Base-by-base conservation (phyloP, 208 protist species). In the Leishmania gerbilli region DNA sequence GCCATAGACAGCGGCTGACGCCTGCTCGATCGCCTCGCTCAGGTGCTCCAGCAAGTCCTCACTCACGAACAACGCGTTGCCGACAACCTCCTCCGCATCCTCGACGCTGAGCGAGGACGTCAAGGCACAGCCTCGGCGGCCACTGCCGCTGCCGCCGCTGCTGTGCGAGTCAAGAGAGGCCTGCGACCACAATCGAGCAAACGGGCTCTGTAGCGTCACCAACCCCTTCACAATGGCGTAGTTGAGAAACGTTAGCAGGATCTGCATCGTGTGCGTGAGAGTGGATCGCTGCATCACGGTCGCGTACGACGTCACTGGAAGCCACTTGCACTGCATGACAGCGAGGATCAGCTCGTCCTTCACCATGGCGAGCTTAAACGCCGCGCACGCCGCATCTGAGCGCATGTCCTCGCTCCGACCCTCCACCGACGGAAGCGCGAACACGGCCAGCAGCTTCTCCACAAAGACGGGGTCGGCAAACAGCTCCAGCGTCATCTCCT, bases 401-500 rank as follows among this genome's bases (percentile, higher is more conserved):
- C 92, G 90, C 88, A 99, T 93, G 81, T 95, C 87, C 78, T 97
- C 92, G 74, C 86, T 91, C 77, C 85, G 83, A n/a, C 85, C 86
- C 69, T 86, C 84, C 40, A 79, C 51, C n/a, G 79, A 76, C 42
- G 86, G 89, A 72, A 88, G 64, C 11, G 86, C 87, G 78, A 93
- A 97, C 47, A 97, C 85, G 64, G 77, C 42, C 34, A 98, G 68
- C 37, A 98, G 81, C 68, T 82, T 75, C 49, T 93, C 82, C 27
- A 98, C 82, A 53, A 92, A 89, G 6, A 84, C 76, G 34, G 87
- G 34, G 37, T 87, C 92, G 69, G 88, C 76, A 80, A 98, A 97
- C 31, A 91, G 55, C 34, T 88, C 79, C 24, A 79, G n/a, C 6
- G 85, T 87, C 72, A 95, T 84, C 55, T 83, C 68, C 31, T 82